These are phyloP conservation scores for Chimonanthus praecox DNA, from an alignment of 164 flowering plant species.

Conservation along the genomic window DNA sequence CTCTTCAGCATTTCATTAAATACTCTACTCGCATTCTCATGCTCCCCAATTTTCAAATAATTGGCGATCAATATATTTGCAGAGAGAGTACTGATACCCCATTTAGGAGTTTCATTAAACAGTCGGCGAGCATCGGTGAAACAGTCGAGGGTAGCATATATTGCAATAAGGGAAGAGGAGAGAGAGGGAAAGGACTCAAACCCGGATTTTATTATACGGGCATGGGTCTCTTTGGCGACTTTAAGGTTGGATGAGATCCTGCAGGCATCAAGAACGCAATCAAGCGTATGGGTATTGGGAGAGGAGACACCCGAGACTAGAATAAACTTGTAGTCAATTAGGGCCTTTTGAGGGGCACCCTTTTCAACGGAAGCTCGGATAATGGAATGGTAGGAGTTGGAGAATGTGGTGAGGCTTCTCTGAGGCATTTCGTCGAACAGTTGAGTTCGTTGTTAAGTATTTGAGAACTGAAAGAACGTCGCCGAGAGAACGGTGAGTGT, in stretches of 20 bases:
- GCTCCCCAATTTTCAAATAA: conserved; percentile 43
- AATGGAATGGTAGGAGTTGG: conserved; percentile 2
- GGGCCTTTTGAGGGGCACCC: conserved; percentile 24
- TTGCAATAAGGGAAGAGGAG: conserved; percentile 30
- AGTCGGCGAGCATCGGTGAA: conserved; percentile 23
- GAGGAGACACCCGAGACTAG: neutral
- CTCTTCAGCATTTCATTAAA: conserved; percentile 32
- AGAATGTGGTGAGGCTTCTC: neutral
- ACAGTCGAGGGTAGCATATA: conserved; percentile 25
- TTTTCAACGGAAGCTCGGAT: conserved; percentile 26
- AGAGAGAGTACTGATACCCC: conserved; percentile 23
- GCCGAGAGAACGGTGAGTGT: neutral
- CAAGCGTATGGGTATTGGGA: conserved; percentile 14
- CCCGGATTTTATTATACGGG: conserved; percentile 40
- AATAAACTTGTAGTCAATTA: conserved; percentile 14
- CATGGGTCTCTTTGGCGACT: conserved; percentile 7
- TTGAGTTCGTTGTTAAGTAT: neutral
- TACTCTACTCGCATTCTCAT: conserved; percentile 38
- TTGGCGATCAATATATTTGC: conserved; percentile 37
- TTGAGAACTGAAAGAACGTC: neutral
- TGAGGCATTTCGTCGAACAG: conserved; percentile 21
- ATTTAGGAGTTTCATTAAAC: conserved; percentile 24
- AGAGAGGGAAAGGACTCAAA: conserved; percentile 32
- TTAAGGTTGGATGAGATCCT: conserved; percentile 6
- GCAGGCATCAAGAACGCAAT: conserved; percentile 23